These are phyloP conservation scores for Isabelozyma rhagii DNA, from an alignment of 805 yeast species.

Conservation along the genomic window DNA sequence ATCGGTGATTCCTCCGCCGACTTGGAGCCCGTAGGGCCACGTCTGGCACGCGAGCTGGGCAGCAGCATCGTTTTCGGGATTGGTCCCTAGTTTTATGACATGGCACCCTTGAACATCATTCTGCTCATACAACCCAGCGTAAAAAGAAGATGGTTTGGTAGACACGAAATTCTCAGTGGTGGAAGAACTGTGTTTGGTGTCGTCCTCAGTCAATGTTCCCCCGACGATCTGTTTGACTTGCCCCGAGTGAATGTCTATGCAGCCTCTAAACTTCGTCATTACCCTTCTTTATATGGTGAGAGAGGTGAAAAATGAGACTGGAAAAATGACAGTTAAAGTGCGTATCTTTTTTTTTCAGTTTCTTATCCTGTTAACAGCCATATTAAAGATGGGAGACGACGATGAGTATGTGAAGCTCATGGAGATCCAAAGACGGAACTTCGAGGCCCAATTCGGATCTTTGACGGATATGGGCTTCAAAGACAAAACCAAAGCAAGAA, in stretches of 20 bases:
- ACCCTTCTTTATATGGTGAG: too few relatives aligned
- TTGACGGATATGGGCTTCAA: slow-evolving; percentile 44
- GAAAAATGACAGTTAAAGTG: too few relatives aligned
- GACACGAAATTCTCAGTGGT: slow-evolving; percentile 70
- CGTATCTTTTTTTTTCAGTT: too few relatives aligned
- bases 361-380: not conserved
- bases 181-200: slow-evolving; percentile 23
- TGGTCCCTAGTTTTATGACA: slow-evolving; percentile 85
- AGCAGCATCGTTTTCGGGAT: slow-evolving; percentile 73
- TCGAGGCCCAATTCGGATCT: slow-evolving; percentile 64
- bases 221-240: slow-evolving; percentile 97
- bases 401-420: slow-evolving; percentile 33
- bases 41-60: slow-evolving; percentile 71
- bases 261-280: slow-evolving; percentile 90
- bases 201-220: slow-evolving; percentile 69
- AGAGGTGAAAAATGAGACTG: not conserved
- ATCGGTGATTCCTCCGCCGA: slow-evolving; percentile 89
- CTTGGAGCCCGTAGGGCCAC: slow-evolving; percentile 75
- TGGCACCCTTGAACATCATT: slow-evolving; percentile 74
- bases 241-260: slow-evolving; percentile 94
- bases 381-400: slow-evolving; percentile 7
- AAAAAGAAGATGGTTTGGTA: slow-evolving; percentile 66
- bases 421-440: slow-evolving; percentile 55
- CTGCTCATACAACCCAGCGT: slow-evolving; percentile 64
- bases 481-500: slow-evolving; percentile 22